Evolutionary conservation across 345 rosid genomes (phyloP), one percentile per base, ranked within the genome.

Genomic region (Trapa incisa): DNA sequence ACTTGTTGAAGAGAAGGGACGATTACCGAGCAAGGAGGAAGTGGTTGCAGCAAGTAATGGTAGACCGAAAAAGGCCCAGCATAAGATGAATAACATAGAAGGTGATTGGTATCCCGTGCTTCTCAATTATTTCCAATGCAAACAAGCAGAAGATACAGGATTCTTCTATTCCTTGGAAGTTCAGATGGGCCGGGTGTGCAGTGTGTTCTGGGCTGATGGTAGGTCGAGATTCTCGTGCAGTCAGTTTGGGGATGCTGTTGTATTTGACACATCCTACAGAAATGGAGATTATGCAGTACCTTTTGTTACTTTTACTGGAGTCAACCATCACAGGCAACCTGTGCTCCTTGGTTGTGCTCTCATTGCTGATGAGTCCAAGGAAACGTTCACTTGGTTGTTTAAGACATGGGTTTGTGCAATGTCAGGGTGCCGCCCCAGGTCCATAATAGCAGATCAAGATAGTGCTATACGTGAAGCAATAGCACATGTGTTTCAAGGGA

Each of bases 161-260:
- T 92, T 92, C 85, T 92, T 92, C 76, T 80, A 85, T 52, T 86
- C 94, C 0, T 75, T 88, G 0, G 87, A 92, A 54, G 66, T 87
- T 63, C 83, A 76, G 48, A 68, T 67, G 42, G 93, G 94, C 56
- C 76, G 78, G 66, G 86, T 93, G 70, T 78, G 76, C 85, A 86
- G 85, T 78, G 38, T 88, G 47, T 92, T 92, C 70, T 90, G 96
- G 98, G 97, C 89, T 0, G 98, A 92, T 74, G 86, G 98, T 50
- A 83, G 94, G 82, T 85, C 87, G 50, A 86, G 98, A 80, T 90
- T 84, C 70, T 82, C 91, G 14, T 82, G 96, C 73, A 88, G 93
- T 75, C 97, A 89, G 65, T 92, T 89, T 56, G 92, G 97, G 36
- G 97, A 92, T 82, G 77, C 77, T 0, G 41, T 92, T 67, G 76